Evolutionary conservation across 2,329 filamentous ascomycete species (phyloP).

Genomic region (Orbilia javanica): DNA sequence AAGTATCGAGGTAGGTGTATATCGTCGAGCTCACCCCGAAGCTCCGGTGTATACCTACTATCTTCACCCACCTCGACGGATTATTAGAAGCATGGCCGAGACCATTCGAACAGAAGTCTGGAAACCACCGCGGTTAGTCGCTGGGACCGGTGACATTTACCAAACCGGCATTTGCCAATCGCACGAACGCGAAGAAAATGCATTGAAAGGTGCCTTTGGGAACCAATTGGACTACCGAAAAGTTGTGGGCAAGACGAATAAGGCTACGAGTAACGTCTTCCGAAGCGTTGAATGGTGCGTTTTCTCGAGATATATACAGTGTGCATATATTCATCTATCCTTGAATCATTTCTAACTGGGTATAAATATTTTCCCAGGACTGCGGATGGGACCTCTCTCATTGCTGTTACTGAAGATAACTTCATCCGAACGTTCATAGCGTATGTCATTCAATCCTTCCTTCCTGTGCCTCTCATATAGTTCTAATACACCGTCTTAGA

Average conservation of each 20-base stretch:
- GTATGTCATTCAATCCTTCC: slow-evolving; percentile 59
- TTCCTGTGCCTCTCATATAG: not conserved
- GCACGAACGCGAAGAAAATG: slow-evolving; percentile 31
- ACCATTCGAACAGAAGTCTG: not conserved
- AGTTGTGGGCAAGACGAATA: slow-evolving; percentile 1
- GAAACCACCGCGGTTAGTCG: slow-evolving; percentile 58
- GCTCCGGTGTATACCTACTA: not conserved
- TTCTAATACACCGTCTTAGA: slow-evolving; percentile 32
- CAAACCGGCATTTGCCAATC: slow-evolving; percentile 53
- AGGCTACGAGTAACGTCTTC: slow-evolving; percentile 63
- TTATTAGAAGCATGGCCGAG: not conserved
- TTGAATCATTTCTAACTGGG: not conserved
- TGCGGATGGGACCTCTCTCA: slow-evolving; percentile 67
- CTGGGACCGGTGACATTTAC: slow-evolving; percentile 58
- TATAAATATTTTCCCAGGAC: slow-evolving; percentile 60
- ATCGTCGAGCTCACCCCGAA: slow-evolving; percentile 10
- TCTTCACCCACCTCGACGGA: too few species aligned
- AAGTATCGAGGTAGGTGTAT: too few species aligned
- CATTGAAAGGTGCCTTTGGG: slow-evolving; percentile 26
- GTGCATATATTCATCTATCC: not conserved
- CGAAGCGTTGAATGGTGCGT: slow-evolving; percentile 64
- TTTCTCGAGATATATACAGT: not conserved
- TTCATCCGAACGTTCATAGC: slow-evolving; percentile 67
- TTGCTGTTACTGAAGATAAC: slow-evolving; percentile 67
- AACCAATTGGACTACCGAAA: slow-evolving; percentile 36